Evolutionary conservation across 1,284 basidiomycete genomes (phyloP), one percentile per base, ranked within the genome.

Genomic region (Irpex lacteus): DNA sequence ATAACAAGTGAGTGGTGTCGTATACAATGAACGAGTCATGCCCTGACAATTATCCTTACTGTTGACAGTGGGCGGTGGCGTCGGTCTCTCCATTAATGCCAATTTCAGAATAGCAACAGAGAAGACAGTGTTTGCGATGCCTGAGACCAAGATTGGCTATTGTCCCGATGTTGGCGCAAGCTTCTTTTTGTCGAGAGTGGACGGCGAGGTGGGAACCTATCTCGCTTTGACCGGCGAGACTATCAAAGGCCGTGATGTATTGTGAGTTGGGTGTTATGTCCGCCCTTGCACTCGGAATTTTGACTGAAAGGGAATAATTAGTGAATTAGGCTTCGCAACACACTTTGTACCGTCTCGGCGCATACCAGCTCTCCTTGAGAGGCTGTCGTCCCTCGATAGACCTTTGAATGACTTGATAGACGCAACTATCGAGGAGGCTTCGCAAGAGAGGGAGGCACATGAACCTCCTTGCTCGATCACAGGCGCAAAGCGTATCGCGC

Each of bases 111-210:
- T 99, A 64, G 96, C 96, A 3, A 98, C 98, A 3, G 95, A 98
- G 76, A 92, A 92, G 54, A 98, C 97, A 0, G 67, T 85, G 0
- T 94, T 96, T 74, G 92, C 96, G n/a, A 99, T 99, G 97, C 98
- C 98, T 40, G 96, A 98, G 79, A 94, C 94, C 21, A 95, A 93
- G 74, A 96, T 97, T 68, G 95, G 93, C 50, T 92, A 91, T 71
- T 89, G 82, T 70, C 95, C 95, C 36, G 95, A 97, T 76, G 97
- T 99, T 59, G 98, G 98, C 44, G 92, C 92, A 52, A 96, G 88
- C 70, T 92, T 91, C 78, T 96, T 95, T 78, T 82, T 99, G 61
- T 89, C 95, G 34, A 86, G 91, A 69, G 79, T 99, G 63, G 98
- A 99, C 74, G 98, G 98, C 13, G 83, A 93, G 69, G 76, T 98